A percentile compares a stretch with the other conserved stretches of the same genome.
Conservation (phyloP, 805 yeast species). For the Lipomyces starkeyi region DNA sequence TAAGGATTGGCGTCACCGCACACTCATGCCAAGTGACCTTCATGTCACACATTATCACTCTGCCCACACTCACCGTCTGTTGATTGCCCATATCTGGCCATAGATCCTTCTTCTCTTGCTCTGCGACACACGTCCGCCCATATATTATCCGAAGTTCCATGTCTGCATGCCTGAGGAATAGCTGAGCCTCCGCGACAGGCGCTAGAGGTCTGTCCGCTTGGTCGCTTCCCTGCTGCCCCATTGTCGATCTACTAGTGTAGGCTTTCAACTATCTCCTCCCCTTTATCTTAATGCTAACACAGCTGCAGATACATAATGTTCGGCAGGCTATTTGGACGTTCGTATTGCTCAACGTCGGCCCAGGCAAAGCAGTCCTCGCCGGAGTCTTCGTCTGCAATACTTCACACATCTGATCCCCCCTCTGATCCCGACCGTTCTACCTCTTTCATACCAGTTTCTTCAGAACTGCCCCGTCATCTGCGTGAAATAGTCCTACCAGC, state of each 20-base stretch:
- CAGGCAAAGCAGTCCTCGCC: background rate
- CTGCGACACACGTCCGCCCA: background rate
- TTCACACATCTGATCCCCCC: background rate
- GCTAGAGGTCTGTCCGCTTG: background rate
- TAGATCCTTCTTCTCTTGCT: background rate
- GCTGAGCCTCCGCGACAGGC: background rate
- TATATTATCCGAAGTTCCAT: background rate
- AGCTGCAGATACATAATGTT: background rate
- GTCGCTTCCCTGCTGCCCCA: background rate
- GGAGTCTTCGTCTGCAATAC: background rate
- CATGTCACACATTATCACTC: background rate
- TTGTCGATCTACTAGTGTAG: background rate
- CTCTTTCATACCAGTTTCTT: background rate
- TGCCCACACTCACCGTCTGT: background rate
- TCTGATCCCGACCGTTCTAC: background rate
- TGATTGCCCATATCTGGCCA: background rate
- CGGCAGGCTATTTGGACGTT: conserved; percentile 1
- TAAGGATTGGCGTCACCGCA: background rate
- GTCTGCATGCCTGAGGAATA: background rate
- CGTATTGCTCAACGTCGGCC: background rate
- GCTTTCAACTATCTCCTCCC: background rate
- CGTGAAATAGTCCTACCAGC: background rate
- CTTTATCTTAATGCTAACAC: background rate
- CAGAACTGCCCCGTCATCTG: background rate
- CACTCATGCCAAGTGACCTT: background rate